phyloP scores from a whole-genome alignment of 1,284 basidiomycete genomes.

The Tetrapyrgos nigripes region DNA sequence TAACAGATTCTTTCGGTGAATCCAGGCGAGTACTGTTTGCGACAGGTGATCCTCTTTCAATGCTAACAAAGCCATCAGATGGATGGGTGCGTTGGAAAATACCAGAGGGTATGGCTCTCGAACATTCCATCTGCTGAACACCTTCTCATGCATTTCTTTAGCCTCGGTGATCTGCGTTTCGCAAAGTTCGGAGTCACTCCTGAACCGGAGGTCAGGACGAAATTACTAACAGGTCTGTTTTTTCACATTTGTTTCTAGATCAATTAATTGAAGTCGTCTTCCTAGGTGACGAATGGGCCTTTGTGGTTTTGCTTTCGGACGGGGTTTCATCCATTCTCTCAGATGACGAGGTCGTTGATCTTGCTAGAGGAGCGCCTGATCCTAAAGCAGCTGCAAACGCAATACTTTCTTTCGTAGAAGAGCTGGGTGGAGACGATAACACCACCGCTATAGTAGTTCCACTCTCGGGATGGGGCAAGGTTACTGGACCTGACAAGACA shows the following conservation, averaged over 20 bases:
- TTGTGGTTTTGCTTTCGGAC: constrained; percentile 85
- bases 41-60: neutral
- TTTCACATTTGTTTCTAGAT: constrained; percentile 1
- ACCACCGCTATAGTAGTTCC: constrained; percentile 93
- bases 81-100: constrained; percentile 97
- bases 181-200: constrained; percentile 93
- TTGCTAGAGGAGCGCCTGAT: constrained; percentile 75
- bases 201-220: constrained; percentile 91
- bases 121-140: neutral
- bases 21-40: constrained; percentile 59
- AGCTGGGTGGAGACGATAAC: constrained; percentile 92
- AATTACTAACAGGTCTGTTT: constrained; percentile 73
- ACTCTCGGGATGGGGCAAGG: constrained; percentile 89
- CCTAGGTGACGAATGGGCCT: constrained; percentile 78
- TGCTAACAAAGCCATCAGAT: constrained; percentile 50
- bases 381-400: constrained; percentile 84
- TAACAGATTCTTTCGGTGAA: constrained; percentile 97
- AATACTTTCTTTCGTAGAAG: constrained; percentile 90
- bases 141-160: constrained; percentile 34
- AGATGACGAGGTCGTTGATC: constrained; percentile 94
- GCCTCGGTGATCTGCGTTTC: constrained; percentile 90
- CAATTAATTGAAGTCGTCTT: constrained; percentile 3
- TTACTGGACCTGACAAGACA: constrained; percentile 82
- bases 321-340: constrained; percentile 91
- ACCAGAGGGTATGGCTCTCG: constrained; percentile 73